These are phyloP conservation scores for Fusarium globosum DNA, from an alignment of 2,329 filamentous ascomycete species.

Conservation along the genomic window DNA sequence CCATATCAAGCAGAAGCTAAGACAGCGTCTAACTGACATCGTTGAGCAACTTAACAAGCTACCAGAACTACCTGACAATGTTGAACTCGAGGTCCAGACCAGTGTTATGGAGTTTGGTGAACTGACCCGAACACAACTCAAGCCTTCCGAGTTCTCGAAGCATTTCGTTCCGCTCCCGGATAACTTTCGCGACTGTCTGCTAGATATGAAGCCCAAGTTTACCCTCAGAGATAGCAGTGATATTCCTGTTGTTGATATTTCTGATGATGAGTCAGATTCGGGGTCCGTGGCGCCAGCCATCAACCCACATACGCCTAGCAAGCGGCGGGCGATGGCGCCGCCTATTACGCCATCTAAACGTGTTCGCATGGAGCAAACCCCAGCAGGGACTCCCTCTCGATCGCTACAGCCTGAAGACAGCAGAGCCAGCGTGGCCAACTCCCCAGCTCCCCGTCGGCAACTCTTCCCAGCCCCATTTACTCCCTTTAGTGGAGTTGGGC, in stretches of 20 bases:
- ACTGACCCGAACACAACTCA: slow-evolving; percentile 62
- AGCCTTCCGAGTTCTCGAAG: slow-evolving; percentile 55
- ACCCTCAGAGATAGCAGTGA: slow-evolving; percentile 54
- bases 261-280: slow-evolving; percentile 54
- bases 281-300: slow-evolving; percentile 38
- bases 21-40: slow-evolving; percentile 62
- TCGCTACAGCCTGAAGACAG: slow-evolving; percentile 55
- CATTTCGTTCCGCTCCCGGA: slow-evolving; percentile 60
- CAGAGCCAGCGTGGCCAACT: slow-evolving; percentile 34
- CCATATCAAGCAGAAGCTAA: slow-evolving; percentile 64
- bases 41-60: slow-evolving; percentile 65
- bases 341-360: slow-evolving; percentile 52
- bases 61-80: slow-evolving; percentile 75
- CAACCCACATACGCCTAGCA: slow-evolving; percentile 44
- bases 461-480: slow-evolving; percentile 53
- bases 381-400: slow-evolving; percentile 17
- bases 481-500: slow-evolving; percentile 52
- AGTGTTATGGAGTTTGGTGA: slow-evolving; percentile 68
- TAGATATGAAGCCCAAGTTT: slow-evolving; percentile 60
- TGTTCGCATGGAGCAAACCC: slow-evolving; percentile 37
- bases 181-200: slow-evolving; percentile 61
- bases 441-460: slow-evolving; percentile 20
- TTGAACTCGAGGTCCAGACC: slow-evolving; percentile 72
- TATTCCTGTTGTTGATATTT: slow-evolving; percentile 52
- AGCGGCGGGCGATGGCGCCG: slow-evolving; percentile 44